Evolutionary conservation across 1,284 basidiomycete genomes (phyloP).

Genomic region (Fereydounia khargensis): DNA sequence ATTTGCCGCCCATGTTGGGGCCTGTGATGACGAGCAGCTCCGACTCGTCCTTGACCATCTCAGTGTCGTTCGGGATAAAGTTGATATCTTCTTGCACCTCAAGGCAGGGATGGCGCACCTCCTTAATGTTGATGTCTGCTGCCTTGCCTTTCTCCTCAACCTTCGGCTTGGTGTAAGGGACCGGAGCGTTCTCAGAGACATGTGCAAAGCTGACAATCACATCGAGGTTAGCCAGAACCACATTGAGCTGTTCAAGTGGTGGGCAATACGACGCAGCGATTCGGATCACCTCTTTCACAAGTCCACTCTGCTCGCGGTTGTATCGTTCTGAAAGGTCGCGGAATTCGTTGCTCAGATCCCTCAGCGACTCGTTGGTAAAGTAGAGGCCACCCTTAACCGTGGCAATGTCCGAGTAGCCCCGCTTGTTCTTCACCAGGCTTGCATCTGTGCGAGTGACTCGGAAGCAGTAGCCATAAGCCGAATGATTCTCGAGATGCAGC

Average conservation of each 20-base stretch:
- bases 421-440: constrained; percentile 68
- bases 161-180: constrained; percentile 80
- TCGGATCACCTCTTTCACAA: constrained; percentile 89
- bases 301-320: constrained; percentile 70
- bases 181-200: constrained; percentile 80
- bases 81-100: constrained; percentile 93
- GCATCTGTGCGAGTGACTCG: constrained; percentile 77
- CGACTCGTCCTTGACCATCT: constrained; percentile 75
- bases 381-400: constrained; percentile 84
- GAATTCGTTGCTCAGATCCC: constrained; percentile 72
- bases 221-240: constrained; percentile 83
- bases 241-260: constrained; percentile 84
- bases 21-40: constrained; percentile 84
- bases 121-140: constrained; percentile 27
- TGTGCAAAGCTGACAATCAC: constrained; percentile 86
- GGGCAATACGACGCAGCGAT: constrained; percentile 82
- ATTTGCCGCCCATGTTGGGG: constrained; percentile 49
- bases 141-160: constrained; percentile 35
- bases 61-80: constrained; percentile 92
- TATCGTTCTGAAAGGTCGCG: constrained; percentile 72
- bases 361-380: constrained; percentile 82
- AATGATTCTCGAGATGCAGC: constrained; percentile 89
- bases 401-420: constrained; percentile 78
- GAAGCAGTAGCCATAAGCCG: constrained; percentile 88
- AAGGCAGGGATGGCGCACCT: constrained; percentile 81